A percentile compares a stretch with the other conserved stretches of the same genome.
phyloP scores from a whole-genome alignment of 2,329 filamentous ascomycete species.

The Diaporthe nobilis region DNA sequence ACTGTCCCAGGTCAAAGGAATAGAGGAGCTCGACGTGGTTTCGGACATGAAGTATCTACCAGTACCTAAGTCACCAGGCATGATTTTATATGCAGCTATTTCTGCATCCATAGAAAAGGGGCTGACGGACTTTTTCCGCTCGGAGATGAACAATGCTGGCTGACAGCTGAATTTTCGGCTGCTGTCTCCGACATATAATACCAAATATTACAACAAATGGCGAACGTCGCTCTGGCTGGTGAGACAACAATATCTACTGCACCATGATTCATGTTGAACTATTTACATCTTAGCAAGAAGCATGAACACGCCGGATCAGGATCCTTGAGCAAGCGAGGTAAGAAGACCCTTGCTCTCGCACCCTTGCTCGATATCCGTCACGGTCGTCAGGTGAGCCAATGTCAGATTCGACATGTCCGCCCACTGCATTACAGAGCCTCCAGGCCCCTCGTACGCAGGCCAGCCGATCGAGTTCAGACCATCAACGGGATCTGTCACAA shows the following conservation, averaged over 20 bases:
- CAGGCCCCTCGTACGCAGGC: constrained; percentile 38
- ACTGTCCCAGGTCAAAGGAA: constrained; percentile 62
- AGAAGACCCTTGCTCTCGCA: constrained; percentile 23
- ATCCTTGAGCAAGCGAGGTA: constrained; percentile 9
- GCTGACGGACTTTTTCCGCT: constrained; percentile 31
- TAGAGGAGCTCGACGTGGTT: constrained; percentile 65
- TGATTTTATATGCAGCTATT: constrained; percentile 72
- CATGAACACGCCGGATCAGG: neutral
- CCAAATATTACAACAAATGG: neutral
- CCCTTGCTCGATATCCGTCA: constrained; percentile 24
- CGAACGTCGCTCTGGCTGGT: too few species aligned
- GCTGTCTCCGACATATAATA: too few species aligned
- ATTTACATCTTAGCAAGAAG: neutral
- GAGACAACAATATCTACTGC: neutral
- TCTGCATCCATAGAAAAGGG: constrained; percentile 69
- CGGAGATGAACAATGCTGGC: constrained; percentile 12
- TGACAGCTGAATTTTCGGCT: neutral
- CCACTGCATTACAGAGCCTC: constrained; percentile 28
- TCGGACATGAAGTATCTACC: constrained; percentile 69
- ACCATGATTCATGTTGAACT: neutral
- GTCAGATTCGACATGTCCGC: constrained; percentile 31
- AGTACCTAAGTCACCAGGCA: constrained; percentile 64
- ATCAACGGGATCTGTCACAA: constrained; percentile 55
- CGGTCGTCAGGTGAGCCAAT: constrained; percentile 28
- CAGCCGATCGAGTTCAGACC: constrained; percentile 51